These are phyloP conservation scores for Ceratocystis lukuohia DNA, from an alignment of 2,329 filamentous ascomycete genomes.

Conservation along the genomic window DNA sequence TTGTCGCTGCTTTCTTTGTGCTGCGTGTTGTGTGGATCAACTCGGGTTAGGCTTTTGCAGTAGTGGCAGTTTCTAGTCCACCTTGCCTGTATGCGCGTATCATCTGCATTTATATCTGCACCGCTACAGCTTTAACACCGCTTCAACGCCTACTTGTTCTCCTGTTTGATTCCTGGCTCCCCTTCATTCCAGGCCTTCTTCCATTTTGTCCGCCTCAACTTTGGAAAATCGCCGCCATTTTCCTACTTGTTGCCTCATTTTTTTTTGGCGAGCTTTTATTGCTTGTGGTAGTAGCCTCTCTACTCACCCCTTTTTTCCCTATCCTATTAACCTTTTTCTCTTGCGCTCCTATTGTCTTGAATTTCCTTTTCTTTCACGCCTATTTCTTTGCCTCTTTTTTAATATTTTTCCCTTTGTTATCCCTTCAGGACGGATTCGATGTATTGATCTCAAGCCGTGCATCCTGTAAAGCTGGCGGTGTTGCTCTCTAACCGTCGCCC, in stretches of 20 bases:
- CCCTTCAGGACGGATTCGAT: conserved; percentile 7
- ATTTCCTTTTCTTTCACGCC: not conserved
- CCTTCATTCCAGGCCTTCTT: conserved; percentile 1
- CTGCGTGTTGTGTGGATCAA: conserved; percentile 2
- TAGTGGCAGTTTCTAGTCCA: not conserved
- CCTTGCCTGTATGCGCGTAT: not conserved
- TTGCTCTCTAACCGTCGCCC: conserved; percentile 1
- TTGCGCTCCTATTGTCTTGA: not conserved
- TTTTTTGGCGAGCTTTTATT: not conserved
- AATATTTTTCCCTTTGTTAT: conserved; percentile 1
- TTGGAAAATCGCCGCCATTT: conserved; percentile 4
- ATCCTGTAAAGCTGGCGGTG: conserved; percentile 5
- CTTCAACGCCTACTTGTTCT: not conserved
- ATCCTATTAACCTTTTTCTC: conserved; percentile 2
- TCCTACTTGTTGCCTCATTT: conserved; percentile 1
- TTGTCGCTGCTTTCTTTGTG: not conserved
- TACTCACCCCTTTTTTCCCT: not conserved
- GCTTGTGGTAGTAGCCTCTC: not conserved
- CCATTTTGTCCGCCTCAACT: not conserved
- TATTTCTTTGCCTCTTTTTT: not conserved
- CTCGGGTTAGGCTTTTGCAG: not conserved
- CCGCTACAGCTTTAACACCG: conserved; percentile 8
- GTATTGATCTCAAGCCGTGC: not conserved
- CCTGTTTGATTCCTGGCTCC: conserved; percentile 2
- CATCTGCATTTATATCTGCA: conserved; percentile 4